These are phyloP conservation scores for Aspergillus ochraceoroseus DNA, from an alignment of 2,329 filamentous ascomycete genomes.

Conservation along the genomic window DNA sequence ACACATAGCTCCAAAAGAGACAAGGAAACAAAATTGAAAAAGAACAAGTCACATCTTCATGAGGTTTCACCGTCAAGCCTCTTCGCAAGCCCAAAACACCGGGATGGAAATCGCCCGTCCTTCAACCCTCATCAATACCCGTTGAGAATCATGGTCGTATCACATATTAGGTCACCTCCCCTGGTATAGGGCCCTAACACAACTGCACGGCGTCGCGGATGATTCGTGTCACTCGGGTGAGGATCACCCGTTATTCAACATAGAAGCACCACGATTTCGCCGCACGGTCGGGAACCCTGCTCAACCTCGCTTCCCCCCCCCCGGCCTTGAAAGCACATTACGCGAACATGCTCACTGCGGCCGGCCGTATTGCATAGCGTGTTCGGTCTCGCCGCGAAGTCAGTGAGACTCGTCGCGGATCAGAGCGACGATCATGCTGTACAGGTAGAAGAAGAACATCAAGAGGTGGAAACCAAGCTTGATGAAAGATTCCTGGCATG, in stretches of 20 bases:
- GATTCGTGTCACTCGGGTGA: constrained; percentile 2
- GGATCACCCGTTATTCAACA: background rate
- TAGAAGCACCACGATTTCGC: background rate
- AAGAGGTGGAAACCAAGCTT: constrained; percentile 97
- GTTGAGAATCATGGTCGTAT: constrained; percentile 17
- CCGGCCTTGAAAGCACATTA: constrained; percentile 5
- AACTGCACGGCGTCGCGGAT: constrained; percentile 1
- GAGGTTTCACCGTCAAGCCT: constrained; percentile 6
- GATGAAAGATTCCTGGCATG: constrained; percentile 83
- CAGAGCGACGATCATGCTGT: constrained; percentile 95
- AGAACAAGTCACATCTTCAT: constrained; percentile 2
- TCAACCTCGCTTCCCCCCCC: background rate
- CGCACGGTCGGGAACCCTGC: background rate
- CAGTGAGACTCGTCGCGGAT: constrained; percentile 92
- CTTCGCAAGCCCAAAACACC: constrained; percentile 5
- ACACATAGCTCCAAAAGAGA: background rate
- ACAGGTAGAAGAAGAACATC: constrained; percentile 99
- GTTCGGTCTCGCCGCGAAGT: constrained; percentile 41
- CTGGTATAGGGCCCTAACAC: constrained; percentile 4
- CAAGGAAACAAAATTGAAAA: background rate
- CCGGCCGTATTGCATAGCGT: constrained; percentile 40
- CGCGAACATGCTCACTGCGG: constrained; percentile 12
- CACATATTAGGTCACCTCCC: constrained; percentile 12
- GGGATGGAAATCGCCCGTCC: constrained; percentile 5
- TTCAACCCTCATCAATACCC: constrained; percentile 13